Evolutionary conservation across 1,139 yeast genomes (phyloP).

Genomic region (Kurtzmaniella natalensis): DNA sequence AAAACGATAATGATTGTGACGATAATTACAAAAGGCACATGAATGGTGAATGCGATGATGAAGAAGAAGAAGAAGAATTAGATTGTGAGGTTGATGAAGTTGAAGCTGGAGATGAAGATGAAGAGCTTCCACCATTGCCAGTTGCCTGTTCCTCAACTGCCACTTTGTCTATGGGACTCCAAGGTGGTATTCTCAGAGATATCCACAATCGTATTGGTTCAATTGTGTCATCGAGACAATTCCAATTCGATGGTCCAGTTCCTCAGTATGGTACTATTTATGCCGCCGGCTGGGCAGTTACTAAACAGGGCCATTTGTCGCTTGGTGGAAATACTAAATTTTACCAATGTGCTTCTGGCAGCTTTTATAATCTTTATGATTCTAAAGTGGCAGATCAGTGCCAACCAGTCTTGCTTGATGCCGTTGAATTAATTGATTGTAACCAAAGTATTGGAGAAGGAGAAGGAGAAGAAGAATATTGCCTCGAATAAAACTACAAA

Average conservation of each 20-base stretch:
- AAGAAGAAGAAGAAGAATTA: slow-evolving; percentile 6
- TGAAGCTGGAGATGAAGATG: slow-evolving; percentile 8
- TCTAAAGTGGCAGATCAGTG: slow-evolving; percentile 28
- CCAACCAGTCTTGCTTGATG: slow-evolving; percentile 32
- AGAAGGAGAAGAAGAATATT: slow-evolving; percentile 3
- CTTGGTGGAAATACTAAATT: slow-evolving; percentile 32
- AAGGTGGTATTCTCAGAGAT: slow-evolving; percentile 33
- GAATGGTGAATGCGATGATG: slow-evolving; percentile 7
- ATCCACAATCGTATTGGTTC: slow-evolving; percentile 35
- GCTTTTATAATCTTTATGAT: slow-evolving; percentile 38
- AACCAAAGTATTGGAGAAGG: too few species aligned
- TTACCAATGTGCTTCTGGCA: slow-evolving; percentile 43
- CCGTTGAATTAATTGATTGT: slow-evolving; percentile 34
- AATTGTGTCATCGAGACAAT: slow-evolving; percentile 39
- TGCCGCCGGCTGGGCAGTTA: slow-evolving; percentile 43
- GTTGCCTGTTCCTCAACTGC: slow-evolving; percentile 31
- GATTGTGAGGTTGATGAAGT: slow-evolving; percentile 2
- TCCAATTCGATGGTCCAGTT: slow-evolving; percentile 45
- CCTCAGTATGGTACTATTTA: slow-evolving; percentile 40
- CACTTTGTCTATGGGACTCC: slow-evolving; percentile 29
- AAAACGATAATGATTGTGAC: slow-evolving; percentile 5
- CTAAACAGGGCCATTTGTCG: slow-evolving; percentile 33
- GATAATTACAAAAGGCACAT: slow-evolving; percentile 3
- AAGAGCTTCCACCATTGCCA: slow-evolving; percentile 23
- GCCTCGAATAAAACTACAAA: not conserved